phyloP scores from a whole-genome alignment of 1,284 basidiomycete genomes.

The Malassezia psittaci region DNA sequence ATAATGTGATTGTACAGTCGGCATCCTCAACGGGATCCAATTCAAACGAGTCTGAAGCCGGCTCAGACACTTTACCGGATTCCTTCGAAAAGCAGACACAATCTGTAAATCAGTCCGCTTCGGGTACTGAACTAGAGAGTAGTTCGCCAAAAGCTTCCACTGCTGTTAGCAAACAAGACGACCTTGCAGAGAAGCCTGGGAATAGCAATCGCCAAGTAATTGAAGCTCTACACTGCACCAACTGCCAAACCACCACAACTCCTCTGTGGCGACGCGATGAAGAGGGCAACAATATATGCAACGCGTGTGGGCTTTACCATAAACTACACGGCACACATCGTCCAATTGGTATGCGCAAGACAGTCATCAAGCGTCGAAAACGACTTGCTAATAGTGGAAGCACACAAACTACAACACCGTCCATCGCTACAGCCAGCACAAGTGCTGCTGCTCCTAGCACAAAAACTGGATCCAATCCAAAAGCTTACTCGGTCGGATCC shows the following conservation, averaged over 20 bases:
- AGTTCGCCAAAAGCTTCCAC: background rate
- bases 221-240: constrained; percentile 57
- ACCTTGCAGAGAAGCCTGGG: background rate
- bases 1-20: constrained; percentile 23
- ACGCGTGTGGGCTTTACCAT: constrained; percentile 81
- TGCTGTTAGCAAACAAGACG: background rate
- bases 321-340: constrained; percentile 94
- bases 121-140: no score
- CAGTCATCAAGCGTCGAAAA: constrained; percentile 94
- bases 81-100: background rate
- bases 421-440: background rate
- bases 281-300: constrained; percentile 81
- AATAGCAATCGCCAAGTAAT: constrained; percentile 18
- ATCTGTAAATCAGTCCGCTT: background rate
- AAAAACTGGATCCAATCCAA: background rate
- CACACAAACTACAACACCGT: background rate
- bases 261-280: constrained; percentile 85
- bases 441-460: background rate
- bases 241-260: constrained; percentile 76
- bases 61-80: background rate
- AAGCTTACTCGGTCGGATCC: background rate
- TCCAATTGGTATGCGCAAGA: constrained; percentile 96
- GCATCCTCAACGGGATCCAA: background rate
- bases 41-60: no score
- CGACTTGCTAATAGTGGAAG: constrained; percentile 61